phyloP scores from a whole-genome alignment of 257 asterid species.

The Solanum chiquidenum region DNA sequence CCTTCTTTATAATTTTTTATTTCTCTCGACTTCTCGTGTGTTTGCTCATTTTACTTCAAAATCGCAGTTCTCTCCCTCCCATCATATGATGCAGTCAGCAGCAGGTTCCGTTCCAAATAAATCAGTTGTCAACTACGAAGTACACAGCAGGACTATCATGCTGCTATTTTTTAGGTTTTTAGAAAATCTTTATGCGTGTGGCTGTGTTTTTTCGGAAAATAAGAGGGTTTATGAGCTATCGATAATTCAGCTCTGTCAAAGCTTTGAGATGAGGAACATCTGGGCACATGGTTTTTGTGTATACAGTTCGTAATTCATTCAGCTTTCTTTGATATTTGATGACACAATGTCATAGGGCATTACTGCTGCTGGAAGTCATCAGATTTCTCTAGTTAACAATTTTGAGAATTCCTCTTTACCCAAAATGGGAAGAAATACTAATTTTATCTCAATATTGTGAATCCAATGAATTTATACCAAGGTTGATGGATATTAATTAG shows the following conservation, averaged over 20 bases:
- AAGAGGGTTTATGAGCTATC: constrained; percentile 6
- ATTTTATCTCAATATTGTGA: not conserved
- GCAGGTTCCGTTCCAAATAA: constrained; percentile 32
- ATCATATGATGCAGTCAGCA: constrained; percentile 56
- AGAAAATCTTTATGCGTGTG: constrained; percentile 9
- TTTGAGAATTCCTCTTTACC: not conserved
- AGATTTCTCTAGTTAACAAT: not conserved
- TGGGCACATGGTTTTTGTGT: not conserved
- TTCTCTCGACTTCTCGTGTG: not conserved
- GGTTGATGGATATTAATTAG: not conserved
- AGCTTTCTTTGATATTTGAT: not conserved
- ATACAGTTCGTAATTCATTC: not conserved
- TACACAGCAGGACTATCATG: not conserved
- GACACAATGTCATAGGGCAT: not conserved
- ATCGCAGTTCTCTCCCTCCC: constrained; percentile 68
- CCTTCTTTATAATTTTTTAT: not conserved
- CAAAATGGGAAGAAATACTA: not conserved
- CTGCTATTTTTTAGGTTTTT: not conserved
- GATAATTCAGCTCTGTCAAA: constrained; percentile 1
- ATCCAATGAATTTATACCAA: not conserved
- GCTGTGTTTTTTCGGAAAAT: constrained; percentile 16
- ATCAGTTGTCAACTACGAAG: not conserved
- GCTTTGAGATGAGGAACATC: constrained; percentile 3
- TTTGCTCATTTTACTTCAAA: not conserved
- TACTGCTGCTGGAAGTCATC: not conserved